A percentile compares a stretch with the other conserved stretches of the same genome.
Conservation (phyloP, 805 yeast genomes). For the Maudiozyma bulderi region DNA sequence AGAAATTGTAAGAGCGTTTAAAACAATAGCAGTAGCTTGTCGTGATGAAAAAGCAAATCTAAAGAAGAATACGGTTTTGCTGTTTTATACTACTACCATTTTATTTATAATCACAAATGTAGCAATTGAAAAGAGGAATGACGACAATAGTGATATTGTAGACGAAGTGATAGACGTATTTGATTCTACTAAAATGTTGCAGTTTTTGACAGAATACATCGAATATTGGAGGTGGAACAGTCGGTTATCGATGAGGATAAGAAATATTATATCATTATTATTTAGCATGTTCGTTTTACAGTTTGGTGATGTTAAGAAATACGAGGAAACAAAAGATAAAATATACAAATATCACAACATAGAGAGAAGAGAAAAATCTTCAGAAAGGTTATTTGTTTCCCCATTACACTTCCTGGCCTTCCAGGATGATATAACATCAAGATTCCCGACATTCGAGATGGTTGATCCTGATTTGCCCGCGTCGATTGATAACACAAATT, state of each 20-base stretch:
- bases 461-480: constrained; percentile 41
- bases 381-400: constrained; percentile 43
- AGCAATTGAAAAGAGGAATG: constrained; percentile 16
- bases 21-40: constrained; percentile 16
- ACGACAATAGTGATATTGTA: constrained; percentile 3
- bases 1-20: constrained; percentile 13
- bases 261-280: constrained; percentile 46
- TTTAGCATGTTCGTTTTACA: constrained; percentile 47
- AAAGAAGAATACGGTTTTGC: constrained; percentile 11
- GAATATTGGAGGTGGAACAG: constrained; percentile 62
- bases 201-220: constrained; percentile 38
- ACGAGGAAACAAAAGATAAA: constrained; percentile 38
- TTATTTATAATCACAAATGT: constrained; percentile 16
- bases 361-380: constrained; percentile 15
- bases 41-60: constrained; percentile 16
- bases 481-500: constrained; percentile 39
- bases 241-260: constrained; percentile 36
- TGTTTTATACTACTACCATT: constrained; percentile 22
- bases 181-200: constrained; percentile 31
- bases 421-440: constrained; percentile 58
- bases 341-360: constrained; percentile 34
- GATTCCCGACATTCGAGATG: constrained; percentile 64
- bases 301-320: constrained; percentile 46
- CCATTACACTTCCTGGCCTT: constrained; percentile 82
- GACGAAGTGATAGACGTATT: constrained; percentile 7